phyloP scores from a whole-genome alignment of 1,284 basidiomycete genomes.

The Erythrobasidium hasegawianum region DNA sequence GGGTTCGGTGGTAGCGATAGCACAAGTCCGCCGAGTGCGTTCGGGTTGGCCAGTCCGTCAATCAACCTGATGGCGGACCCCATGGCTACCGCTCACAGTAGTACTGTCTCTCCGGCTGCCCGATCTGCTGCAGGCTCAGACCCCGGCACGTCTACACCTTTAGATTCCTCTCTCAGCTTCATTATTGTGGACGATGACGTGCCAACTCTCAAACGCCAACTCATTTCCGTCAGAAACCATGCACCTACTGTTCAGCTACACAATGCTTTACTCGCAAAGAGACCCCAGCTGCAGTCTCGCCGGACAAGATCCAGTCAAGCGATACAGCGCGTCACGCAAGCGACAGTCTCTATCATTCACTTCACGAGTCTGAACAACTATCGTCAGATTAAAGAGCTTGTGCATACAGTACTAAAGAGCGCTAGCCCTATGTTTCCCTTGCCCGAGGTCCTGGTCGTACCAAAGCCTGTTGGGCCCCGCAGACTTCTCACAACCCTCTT shows the following conservation, averaged over 20 bases:
- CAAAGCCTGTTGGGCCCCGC: constrained; percentile 88
- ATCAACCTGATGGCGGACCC: constrained; percentile 8
- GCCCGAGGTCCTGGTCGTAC: constrained; percentile 87
- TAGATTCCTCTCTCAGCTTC: constrained; percentile 52
- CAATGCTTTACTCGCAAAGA: constrained; percentile 54
- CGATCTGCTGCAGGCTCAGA: background rate
- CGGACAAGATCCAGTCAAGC: constrained; percentile 70
- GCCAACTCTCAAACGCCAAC: constrained; percentile 63
- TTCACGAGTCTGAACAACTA: constrained; percentile 86
- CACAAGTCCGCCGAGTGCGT: constrained; percentile 12
- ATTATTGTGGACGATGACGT: constrained; percentile 88
- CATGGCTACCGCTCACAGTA: background rate
- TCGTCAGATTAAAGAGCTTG: constrained; percentile 76
- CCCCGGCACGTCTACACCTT: background rate
- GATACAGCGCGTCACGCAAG: constrained; percentile 52
- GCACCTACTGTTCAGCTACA: constrained; percentile 38
- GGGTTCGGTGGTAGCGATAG: constrained; percentile 40
- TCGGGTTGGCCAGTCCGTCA: constrained; percentile 8
- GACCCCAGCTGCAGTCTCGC: constrained; percentile 64
- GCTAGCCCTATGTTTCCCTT: constrained; percentile 49
- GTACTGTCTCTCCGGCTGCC: background rate
- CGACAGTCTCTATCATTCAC: constrained; percentile 64
- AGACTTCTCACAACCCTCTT: constrained; percentile 83
- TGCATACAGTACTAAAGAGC: constrained; percentile 64
- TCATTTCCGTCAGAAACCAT: constrained; percentile 48